Base-by-base conservation (phyloP, 1,284 basidiomycete species). In the Apiotrichum siamense region DNA sequence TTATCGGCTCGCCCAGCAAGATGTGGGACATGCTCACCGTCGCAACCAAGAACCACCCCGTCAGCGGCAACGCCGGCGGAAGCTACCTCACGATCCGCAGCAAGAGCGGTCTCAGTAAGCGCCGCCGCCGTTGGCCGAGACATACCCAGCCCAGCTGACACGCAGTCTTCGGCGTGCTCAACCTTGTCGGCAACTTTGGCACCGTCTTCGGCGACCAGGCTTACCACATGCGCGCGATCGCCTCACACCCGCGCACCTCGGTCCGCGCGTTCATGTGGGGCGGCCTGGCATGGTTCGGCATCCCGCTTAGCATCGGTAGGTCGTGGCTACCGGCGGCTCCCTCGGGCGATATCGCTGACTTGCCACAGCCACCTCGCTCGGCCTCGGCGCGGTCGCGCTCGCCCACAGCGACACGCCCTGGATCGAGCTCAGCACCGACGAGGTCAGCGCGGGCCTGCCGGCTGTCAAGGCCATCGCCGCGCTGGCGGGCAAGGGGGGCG, bases 181-280 rank as follows among this genome's bases (percentile, higher is more conserved):
- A 91, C 70, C 81, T 79, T 36, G 66, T 73, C 15, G 56, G 86
- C 4, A 88, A 88, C 74, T 89, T 89, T 59, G 84, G 82, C 0
- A 87, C 85, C 2, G 87, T 69, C 7, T 68, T 65, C 57, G 80
- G 82, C 62, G 66, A 70, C 47, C 70, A 73, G 54, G 70, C 74
- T 3, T 77, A 76, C 61, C 75, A 70, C 84, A 89, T 93, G 69
- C 81, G 89, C 29, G 89, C 88, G 3, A 91, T 94, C 62, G 90
- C 91, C 0, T 85, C 83, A 52, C 78, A 84, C 25, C 90, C 89
- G 0, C 82, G 81, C 1, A 85, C 81, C n/a, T 86, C 85, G 24
- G 87, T 91, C 43, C 88, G 87, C 69, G 91, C 88, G 0, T 96
- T 91, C 74, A 75, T 94, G 10, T 78, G 89, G 21, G 91, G 90